Percentiles rank a stretch among this genome's conserved stretches.
phyloP scores from a whole-genome alignment of 345 rosid genomes.

The Cardamine chenopodiifolia region DNA sequence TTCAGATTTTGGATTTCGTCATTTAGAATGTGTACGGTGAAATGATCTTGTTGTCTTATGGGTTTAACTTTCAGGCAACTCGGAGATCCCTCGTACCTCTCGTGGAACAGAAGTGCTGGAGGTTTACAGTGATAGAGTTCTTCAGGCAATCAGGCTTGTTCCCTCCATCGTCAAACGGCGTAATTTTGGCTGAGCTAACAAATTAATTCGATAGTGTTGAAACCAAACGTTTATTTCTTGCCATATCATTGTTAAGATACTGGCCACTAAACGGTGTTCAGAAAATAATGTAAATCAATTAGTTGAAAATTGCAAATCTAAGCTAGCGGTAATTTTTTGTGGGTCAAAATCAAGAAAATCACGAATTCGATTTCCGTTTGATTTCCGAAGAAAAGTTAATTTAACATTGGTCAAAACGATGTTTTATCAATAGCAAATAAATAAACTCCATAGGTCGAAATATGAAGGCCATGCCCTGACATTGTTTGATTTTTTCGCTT shows the following conservation, averaged over 20 bases:
- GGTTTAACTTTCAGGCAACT: slow-evolving; percentile 73
- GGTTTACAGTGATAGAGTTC: slow-evolving; percentile 36
- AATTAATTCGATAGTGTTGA: no score
- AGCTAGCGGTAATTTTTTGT: no score
- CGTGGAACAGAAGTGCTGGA: slow-evolving; percentile 89
- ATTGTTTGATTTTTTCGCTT: slow-evolving; percentile 26
- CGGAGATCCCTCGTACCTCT: slow-evolving; percentile 90
- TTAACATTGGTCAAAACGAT: no score
- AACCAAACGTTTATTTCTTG: background rate
- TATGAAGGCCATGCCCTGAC: no score
- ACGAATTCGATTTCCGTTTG: no score
- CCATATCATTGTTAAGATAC: slow-evolving; percentile 1
- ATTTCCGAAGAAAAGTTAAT: no score
- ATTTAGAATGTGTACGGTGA: slow-evolving; percentile 7
- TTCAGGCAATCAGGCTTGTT: slow-evolving; percentile 15
- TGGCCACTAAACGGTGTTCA: slow-evolving; percentile 8
- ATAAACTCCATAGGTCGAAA: no score
- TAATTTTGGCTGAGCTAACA: slow-evolving; percentile 12
- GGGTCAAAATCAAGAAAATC: no score
- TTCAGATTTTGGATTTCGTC: background rate
- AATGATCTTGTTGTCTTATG: slow-evolving; percentile 26
- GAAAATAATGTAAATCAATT: slow-evolving; percentile 12
- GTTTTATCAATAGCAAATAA: no score
- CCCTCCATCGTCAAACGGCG: slow-evolving; percentile 2
- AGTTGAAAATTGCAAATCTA: slow-evolving; percentile 11